A percentile compares a stretch with the other conserved stretches of the same genome.
Evolutionary conservation across 306 rosid genomes (phyloP).

Genomic region (Rosa multiflora): DNA sequence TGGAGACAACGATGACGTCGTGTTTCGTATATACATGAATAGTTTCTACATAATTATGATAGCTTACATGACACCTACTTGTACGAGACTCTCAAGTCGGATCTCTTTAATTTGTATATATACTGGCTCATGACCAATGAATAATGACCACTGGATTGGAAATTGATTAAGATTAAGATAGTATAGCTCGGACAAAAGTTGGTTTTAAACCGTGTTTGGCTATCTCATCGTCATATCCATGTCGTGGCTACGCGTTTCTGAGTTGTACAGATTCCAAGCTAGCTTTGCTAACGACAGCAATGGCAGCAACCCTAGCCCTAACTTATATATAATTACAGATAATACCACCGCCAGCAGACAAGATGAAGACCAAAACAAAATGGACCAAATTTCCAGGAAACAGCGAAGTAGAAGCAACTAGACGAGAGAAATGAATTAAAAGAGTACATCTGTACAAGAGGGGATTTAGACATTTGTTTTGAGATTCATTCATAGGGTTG

Average conservation of each 20-base stretch:
- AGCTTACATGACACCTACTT: not conserved
- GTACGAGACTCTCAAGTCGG: not conserved
- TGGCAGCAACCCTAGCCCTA: not conserved
- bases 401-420: conserved; percentile 2
- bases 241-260: conserved; percentile 20
- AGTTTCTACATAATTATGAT: not conserved
- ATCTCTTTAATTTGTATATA: not conserved
- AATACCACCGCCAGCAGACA: conserved; percentile 11
- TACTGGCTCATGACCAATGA: not conserved
- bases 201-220: conserved; percentile 11
- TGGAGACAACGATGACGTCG: not conserved
- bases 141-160: not conserved
- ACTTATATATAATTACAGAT: not conserved
- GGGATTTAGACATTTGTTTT: not conserved
- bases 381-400: conserved; percentile 20
- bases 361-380: conserved; percentile 14
- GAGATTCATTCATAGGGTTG: conserved; percentile 1
- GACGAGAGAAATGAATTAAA: not conserved
- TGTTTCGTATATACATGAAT: not conserved
- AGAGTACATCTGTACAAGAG: not conserved
- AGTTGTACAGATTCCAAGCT: conserved; percentile 11
- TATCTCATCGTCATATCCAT: not conserved
- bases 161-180: not conserved
- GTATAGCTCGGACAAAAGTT: not conserved
- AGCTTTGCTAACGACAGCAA: conserved; percentile 3